Evolutionary conservation across 768 basidiomycete genomes (phyloP), one percentile per base, ranked within the genome.

Genomic region (Suillus subalutaceus): DNA sequence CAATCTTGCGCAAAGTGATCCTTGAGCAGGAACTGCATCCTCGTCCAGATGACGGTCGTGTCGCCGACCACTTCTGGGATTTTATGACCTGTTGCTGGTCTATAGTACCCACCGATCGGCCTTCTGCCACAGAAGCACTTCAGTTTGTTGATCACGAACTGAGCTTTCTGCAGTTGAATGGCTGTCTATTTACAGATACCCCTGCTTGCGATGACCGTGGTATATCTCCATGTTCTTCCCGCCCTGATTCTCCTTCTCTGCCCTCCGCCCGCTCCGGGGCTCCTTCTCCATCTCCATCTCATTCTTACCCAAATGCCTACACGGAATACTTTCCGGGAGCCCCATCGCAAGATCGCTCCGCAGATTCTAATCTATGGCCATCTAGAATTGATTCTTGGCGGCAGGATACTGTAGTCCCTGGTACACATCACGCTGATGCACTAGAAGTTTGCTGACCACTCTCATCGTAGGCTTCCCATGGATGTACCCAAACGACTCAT

Each of bases 371-470:
- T 23, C 8, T 4, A 12, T 10, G n/a, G 20, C 10, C 10, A 48
- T 48, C 10, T 48, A 10, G 10, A 12, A 23, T 48, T n/a, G n/a
- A 88, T 71, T 82, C 85, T 52, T 88, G 86, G 87, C 83, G 86
- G 87, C 83, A 82, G 56, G 86, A 86, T 72, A 81, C 84, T 37
- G 77, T 82, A 3, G 68, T 87, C 41, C 84, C 87, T 71, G 84
- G 88, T 88, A 67, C 69, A 84, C 74, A 9, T 26, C 26, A 18
- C 13, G 13, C 16, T 48, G 48, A 15, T 13, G 35, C 1, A 18
- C 10, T 26, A 44, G 20, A 18, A 1, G 23, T 20, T 56, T 40
- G 41, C 41, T 52, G 43, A 40, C 57, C 2, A 48, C n/a, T 53
- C 16, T 48, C 0, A 12, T 32, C 53, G 37, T 9, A 37, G 37